These are phyloP conservation scores for Neurospora sp. DNA, from an alignment of 495 filamentous ascomycete species.

Conservation along the genomic window DNA sequence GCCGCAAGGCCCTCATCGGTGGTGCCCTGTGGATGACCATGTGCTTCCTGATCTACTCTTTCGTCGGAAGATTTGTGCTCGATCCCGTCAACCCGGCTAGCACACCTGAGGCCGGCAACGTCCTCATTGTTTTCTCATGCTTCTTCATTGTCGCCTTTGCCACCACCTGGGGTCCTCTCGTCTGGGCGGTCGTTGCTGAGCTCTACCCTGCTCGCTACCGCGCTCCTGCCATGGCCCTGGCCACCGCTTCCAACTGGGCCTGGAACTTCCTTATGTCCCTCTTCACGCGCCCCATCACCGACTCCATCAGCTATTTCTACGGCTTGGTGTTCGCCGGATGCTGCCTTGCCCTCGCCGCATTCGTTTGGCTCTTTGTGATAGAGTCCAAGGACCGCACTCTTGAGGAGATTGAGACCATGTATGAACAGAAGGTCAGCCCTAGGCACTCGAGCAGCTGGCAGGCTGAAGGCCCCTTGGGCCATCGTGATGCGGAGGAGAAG, in stretches of 20 bases:
- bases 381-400: conserved; percentile 46
- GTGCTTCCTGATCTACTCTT: conserved; percentile 69
- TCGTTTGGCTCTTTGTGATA: conserved; percentile 69
- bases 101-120: conserved; percentile 50
- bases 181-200: conserved; percentile 74
- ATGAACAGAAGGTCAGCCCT: conserved; percentile 59
- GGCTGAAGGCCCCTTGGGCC: neutral
- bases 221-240: conserved; percentile 63
- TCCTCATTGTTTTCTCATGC: conserved; percentile 76
- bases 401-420: conserved; percentile 74
- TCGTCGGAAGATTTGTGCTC: conserved; percentile 52
- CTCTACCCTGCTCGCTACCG: conserved; percentile 73
- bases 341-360: conserved; percentile 53
- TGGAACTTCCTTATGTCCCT: conserved; percentile 60
- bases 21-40: conserved; percentile 61
- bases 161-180: conserved; percentile 76
- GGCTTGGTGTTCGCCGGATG: conserved; percentile 77
- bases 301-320: conserved; percentile 67
- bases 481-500: neutral
- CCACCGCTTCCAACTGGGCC: conserved; percentile 77
- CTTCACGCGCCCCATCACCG: conserved; percentile 51
- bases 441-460: conserved; percentile 51
- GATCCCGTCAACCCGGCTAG: conserved; percentile 38
- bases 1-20: conserved; percentile 53
- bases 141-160: conserved; percentile 54